Evolutionary conservation across 2,329 filamentous ascomycete species (phyloP), one percentile per base, ranked within the genome.

Genomic region (Hymenoscyphus salicellus): DNA sequence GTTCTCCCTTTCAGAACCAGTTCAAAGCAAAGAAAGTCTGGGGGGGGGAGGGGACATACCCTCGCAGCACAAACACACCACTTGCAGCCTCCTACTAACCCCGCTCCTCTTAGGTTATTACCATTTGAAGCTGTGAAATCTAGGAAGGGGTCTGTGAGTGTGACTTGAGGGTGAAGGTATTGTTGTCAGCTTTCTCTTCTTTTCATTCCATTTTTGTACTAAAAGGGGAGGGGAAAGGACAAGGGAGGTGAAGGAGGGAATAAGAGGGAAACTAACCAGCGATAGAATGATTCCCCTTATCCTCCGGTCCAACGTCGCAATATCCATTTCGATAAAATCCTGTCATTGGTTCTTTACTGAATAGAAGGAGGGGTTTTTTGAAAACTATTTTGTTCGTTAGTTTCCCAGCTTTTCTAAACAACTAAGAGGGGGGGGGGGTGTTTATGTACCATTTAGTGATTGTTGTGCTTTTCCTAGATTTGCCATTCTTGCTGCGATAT

Each of bases 241-340:
- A 16, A n/a, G 17, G 49, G 30, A 41, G 20, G 28, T 33, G 30
- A 52, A 5, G 17, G 56, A 41, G 55, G 38, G 38, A 20, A 7
- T n/a, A n/a, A n/a, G 32, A 23, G 30, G 16, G 2, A n/a, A 14
- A 55, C 46, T 23, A 68, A 72, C 71, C 68, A 0, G 85, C 86
- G 28, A 89, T 78, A 30, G 82, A 81, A 72, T 89, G 86, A 74
- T 87, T 88, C 26, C 86, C 86, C 20, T 75, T 77, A 71, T 89
- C 85, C 16, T 79, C 78, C 1, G 77, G 74, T 3, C 82, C 83
- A 4, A 83, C 79, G 49, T 77, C 74, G 76, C 86, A 88, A 75
- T 86, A 88, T 23, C 86, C 86, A 65, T 84, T 85, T 58, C 85
- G 82, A 69, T 84, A 81, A 78, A 82, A 88, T 61, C 86, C 86